Evolutionary conservation across 1,284 basidiomycete species (phyloP).

Genomic region (Ganoderma resinaceum): DNA sequence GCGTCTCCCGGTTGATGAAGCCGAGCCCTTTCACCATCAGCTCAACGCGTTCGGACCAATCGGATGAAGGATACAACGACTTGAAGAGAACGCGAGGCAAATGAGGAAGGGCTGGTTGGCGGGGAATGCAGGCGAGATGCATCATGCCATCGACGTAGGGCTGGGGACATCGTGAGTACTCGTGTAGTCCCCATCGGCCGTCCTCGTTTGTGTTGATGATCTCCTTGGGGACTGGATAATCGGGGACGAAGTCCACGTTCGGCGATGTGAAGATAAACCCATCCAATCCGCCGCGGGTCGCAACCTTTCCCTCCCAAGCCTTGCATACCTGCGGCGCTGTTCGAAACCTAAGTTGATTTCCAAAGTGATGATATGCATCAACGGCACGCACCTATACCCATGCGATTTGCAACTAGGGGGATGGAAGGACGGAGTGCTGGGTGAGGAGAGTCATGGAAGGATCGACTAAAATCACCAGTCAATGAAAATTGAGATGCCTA

Average conservation of each 20-base stretch:
- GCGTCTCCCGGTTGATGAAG: not conserved
- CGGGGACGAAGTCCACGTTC: slow-evolving; percentile 39
- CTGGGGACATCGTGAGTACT: slow-evolving; percentile 3
- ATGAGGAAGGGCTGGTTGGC: not conserved
- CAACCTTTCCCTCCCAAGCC: slow-evolving; percentile 5
- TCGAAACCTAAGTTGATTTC: not conserved
- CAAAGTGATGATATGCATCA: not conserved
- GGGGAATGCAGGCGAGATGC: slow-evolving; percentile 3
- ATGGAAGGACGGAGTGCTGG: not conserved
- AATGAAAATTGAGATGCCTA: not conserved
- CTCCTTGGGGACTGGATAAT: not conserved
- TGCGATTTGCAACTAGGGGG: not conserved
- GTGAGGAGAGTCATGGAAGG: not conserved
- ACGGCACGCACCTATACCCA: not conserved
- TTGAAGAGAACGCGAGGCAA: not conserved
- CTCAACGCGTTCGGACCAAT: not conserved
- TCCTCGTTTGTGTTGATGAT: slow-evolving; percentile 29
- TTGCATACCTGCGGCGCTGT: not conserved
- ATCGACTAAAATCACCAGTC: not conserved
- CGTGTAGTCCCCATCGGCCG: slow-evolving; percentile 26
- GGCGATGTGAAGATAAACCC: slow-evolving; percentile 37
- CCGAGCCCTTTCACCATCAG: slow-evolving; percentile 10
- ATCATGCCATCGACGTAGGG: not conserved
- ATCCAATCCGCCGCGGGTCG: not conserved
- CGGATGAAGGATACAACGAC: not conserved